phyloP scores from a whole-genome alignment of 441 rosid genomes.

The Breynia disticha region DNA sequence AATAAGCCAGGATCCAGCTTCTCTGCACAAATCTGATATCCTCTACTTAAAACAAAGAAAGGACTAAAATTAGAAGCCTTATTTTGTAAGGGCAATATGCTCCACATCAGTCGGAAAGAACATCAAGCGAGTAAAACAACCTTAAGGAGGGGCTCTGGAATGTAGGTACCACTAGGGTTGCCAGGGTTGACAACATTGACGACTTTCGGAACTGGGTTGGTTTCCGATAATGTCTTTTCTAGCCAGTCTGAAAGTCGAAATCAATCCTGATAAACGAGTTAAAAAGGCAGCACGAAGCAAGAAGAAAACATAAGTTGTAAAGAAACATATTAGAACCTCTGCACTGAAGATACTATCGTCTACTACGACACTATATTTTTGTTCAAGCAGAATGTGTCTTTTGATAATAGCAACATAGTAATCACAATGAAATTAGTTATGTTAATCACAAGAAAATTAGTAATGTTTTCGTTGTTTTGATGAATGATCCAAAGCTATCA shows the following conservation, averaged over 20 bases:
- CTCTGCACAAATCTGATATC: slow-evolving; percentile 73
- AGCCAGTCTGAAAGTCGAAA: slow-evolving; percentile 68
- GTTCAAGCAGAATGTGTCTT: neutral
- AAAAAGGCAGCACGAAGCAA: neutral
- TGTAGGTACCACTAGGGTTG: slow-evolving; percentile 87
- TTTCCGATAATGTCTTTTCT: slow-evolving; percentile 52
- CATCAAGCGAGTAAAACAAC: slow-evolving; percentile 20
- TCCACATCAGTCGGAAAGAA: neutral
- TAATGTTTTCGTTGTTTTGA: too few species aligned
- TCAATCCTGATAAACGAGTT: slow-evolving; percentile 12
- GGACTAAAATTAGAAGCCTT: neutral
- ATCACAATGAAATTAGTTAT: too few species aligned
- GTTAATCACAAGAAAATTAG: too few species aligned
- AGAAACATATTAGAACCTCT: neutral
- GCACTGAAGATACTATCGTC: too few species aligned
- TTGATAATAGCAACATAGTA: neutral
- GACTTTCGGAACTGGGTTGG: slow-evolving; percentile 80
- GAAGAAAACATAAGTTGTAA: neutral
- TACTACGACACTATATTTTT: neutral
- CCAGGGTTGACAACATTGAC: slow-evolving; percentile 96
- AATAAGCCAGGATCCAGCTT: slow-evolving; percentile 92
- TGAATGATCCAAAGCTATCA: too few species aligned
- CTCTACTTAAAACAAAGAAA: slow-evolving; percentile 45
- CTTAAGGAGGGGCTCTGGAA: slow-evolving; percentile 82
- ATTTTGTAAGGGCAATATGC: neutral